A percentile compares a stretch with the other conserved stretches of the same genome.
phyloP scores from a whole-genome alignment of 805 yeast genomes.

The Candida succiphila region DNA sequence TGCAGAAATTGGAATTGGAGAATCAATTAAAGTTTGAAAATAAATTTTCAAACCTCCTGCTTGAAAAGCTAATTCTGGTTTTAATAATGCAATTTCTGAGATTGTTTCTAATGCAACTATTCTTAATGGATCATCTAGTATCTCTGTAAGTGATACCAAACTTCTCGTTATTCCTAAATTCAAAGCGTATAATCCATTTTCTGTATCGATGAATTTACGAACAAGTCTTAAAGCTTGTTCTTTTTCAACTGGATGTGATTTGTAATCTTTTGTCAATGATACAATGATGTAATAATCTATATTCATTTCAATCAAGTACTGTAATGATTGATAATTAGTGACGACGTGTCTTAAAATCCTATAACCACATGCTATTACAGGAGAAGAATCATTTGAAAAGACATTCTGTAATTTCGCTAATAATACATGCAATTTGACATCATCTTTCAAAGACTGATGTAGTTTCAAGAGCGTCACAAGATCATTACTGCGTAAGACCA shows the following conservation, averaged over 20 bases:
- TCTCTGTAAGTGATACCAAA: conserved; percentile 52
- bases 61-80: conserved; percentile 30
- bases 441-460: conserved; percentile 53
- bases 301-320: conserved; percentile 40
- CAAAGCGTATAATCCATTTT: conserved; percentile 40
- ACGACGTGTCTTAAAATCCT: conserved; percentile 61
- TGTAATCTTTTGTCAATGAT: conserved; percentile 46
- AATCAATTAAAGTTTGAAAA: conserved; percentile 42
- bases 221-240: conserved; percentile 69
- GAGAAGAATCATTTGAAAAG: conserved; percentile 35
- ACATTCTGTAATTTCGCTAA: conserved; percentile 50
- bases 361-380: conserved; percentile 68
- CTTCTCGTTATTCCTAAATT: conserved; percentile 60
- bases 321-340: conserved; percentile 42
- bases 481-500: conserved; percentile 57
- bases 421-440: conserved; percentile 49
- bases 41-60: conserved; percentile 36
- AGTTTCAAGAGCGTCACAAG: conserved; percentile 45
- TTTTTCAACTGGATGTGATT: conserved; percentile 42
- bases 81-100: conserved; percentile 37
- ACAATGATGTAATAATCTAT: conserved; percentile 55
- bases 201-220: conserved; percentile 47
- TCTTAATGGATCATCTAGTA: conserved; percentile 39
- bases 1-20: conserved; percentile 34
- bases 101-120: conserved; percentile 41